Base-by-base conservation (phyloP, 257 asterid genomes). In the Plantago elongata region DNA sequence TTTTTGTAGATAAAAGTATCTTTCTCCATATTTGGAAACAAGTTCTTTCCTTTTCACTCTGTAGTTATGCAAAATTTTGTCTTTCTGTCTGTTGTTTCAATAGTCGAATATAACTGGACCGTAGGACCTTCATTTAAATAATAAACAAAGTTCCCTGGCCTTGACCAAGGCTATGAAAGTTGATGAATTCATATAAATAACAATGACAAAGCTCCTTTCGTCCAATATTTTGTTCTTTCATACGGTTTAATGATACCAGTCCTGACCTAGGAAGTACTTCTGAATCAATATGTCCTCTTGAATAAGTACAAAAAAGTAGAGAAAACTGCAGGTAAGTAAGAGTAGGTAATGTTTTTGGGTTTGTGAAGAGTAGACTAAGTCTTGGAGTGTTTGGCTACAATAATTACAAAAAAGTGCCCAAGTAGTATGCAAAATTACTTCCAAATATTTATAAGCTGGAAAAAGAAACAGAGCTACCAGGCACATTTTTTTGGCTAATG, bases 1-100 rank as follows among this genome's bases (percentile, higher is more conserved):
- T 71, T 71, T 55, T 48, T 73, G 58, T 88, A 69, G 75, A 57
- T 40, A 15, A 17, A 55, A 45, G 57, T 63, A 48, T 45, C 48
- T 56, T 52, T 43, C 15, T 43, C 45, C 30, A 61, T 13, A 40
- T 34, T 48, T 50, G 62, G 49, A 66, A 50, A 52, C 43, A 11
- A 29, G 15, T 67, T 8, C 15, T 55, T 68, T 29, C 58, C 50
- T 51, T 61, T 52, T n/a, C 45, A 22, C 47, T 49, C 56, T 72
- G 57, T 15, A 49, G 45, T 50, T 68, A n/a, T 66, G 14, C 51
- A 54, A 45, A 15, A 18, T 42, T 30, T 18, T 43, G 43, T 67
- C 62, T 48, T 14, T 37, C 29, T 46, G 17, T 57, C 42, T 29
- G 50, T 29, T 38, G 11, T 15, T 15, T 64, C 52, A 46, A 45